These are phyloP conservation scores for Thelonectria discophora DNA, from an alignment of 2,329 filamentous ascomycete species.

Conservation along the genomic window DNA sequence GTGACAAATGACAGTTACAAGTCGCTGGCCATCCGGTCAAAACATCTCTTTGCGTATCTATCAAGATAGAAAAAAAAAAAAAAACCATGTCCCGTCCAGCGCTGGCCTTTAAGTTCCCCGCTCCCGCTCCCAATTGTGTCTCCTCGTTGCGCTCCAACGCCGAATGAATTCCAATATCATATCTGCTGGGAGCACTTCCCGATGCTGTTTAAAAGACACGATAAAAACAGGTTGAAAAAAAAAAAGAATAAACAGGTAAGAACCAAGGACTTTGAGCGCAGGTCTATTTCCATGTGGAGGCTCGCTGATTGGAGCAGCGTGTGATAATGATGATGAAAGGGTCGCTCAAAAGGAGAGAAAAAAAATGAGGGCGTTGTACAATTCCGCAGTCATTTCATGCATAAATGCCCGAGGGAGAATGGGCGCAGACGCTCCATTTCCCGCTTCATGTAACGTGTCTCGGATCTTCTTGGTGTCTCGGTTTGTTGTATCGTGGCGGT, in stretches of 20 bases:
- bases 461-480: background rate
- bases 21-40: conserved; percentile 26
- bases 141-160: conserved; percentile 32
- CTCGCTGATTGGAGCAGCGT: conserved; percentile 1
- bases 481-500: background rate
- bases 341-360: background rate
- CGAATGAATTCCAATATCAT: conserved; percentile 21
- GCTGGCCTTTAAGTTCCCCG: conserved; percentile 27
- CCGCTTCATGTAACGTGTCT: conserved; percentile 13
- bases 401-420: conserved; percentile 17
- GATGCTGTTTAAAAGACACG: conserved; percentile 20
- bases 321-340: conserved; percentile 3
- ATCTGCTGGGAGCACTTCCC: conserved; percentile 28
- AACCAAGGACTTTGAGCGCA: conserved; percentile 17
- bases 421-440: conserved; percentile 16
- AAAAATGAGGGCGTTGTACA: conserved; percentile 7
- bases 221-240: background rate
- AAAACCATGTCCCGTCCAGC: conserved; percentile 23
- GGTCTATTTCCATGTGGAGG: conserved; percentile 11
- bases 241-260: conserved; percentile 27
- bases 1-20: too few relatives aligned
- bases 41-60: conserved; percentile 41
- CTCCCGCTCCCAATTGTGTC: conserved; percentile 34
- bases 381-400: conserved; percentile 21
- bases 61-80: too few relatives aligned